A percentile compares a stretch with the other conserved stretches of the same genome.
These are phyloP conservation scores for Blechomonas ayalai DNA, from an alignment of 208 protist genomes.

Conservation along the genomic window DNA sequence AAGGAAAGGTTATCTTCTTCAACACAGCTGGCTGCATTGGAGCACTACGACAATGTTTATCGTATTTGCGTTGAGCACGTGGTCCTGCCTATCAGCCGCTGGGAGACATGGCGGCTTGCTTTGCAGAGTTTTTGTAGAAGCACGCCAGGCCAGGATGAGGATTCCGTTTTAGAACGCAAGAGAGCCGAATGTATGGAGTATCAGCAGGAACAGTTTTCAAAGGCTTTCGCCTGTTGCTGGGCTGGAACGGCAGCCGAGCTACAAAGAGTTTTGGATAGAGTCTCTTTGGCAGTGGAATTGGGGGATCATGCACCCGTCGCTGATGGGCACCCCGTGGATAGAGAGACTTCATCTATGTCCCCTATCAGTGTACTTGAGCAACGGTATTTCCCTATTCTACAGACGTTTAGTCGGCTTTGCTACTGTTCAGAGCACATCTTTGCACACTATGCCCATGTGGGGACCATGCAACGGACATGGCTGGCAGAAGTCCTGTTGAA, in stretches of 20 bases:
- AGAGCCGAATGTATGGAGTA: not conserved
- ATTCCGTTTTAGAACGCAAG: too few species aligned
- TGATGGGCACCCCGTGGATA: not conserved
- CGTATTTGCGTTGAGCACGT: slow-evolving; percentile 12
- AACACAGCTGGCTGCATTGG: slow-evolving; percentile 14
- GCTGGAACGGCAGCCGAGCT: slow-evolving; percentile 8
- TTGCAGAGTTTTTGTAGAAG: slow-evolving; percentile 7
- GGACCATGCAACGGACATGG: slow-evolving; percentile 39
- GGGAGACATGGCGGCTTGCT: slow-evolving; percentile 28
- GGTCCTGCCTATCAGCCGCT: slow-evolving; percentile 14
- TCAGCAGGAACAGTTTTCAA: slow-evolving; percentile 7
- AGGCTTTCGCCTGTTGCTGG: slow-evolving; percentile 16
- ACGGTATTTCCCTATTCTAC: slow-evolving; percentile 17
- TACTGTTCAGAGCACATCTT: slow-evolving; percentile 45
- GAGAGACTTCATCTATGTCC: not conserved
- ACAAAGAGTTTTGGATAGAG: slow-evolving; percentile 4
- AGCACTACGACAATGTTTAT: slow-evolving; percentile 37
- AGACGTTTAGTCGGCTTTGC: slow-evolving; percentile 30
- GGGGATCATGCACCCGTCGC: not conserved
- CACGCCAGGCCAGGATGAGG: too few species aligned
- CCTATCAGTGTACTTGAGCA: slow-evolving; percentile 4
- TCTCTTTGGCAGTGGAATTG: not conserved
- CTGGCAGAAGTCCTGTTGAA: slow-evolving; percentile 26
- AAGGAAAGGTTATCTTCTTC: too few species aligned
- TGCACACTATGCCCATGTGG: slow-evolving; percentile 25